Percentiles rank a stretch among this genome's conserved stretches.
Conservation (phyloP, 2,329 filamentous ascomycete species). For the Penicillium griseofulvum region DNA sequence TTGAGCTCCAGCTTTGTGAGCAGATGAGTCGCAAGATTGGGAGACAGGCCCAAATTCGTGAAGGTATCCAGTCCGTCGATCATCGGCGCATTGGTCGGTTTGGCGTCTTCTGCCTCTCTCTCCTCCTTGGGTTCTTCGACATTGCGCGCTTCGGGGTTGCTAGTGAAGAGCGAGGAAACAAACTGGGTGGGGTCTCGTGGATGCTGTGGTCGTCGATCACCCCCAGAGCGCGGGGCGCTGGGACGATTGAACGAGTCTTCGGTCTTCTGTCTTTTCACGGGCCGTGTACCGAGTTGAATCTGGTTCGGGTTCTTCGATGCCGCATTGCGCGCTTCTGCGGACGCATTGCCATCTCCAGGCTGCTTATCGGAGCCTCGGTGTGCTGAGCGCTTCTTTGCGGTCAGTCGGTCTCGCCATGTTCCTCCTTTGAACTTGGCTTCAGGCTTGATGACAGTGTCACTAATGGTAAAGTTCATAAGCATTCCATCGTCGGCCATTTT, state of each 20-base stretch:
- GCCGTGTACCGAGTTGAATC: conserved; percentile 33
- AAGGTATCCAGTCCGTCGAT: conserved; percentile 82
- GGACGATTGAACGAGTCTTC: conserved; percentile 29
- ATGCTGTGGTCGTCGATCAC: conserved; percentile 23
- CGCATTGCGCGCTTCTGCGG: conserved; percentile 10
- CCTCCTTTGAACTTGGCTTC: conserved; percentile 75
- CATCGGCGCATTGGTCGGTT: conserved; percentile 88
- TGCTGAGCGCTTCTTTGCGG: conserved; percentile 68
- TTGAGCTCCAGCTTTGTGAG: conserved; percentile 82
- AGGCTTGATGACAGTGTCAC: conserved; percentile 62
- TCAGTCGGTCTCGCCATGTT: conserved; percentile 85
- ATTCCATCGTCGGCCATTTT: conserved; percentile 92
- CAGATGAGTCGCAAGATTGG: conserved; percentile 76
- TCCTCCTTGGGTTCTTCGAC: conserved; percentile 39
- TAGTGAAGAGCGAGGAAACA: conserved; percentile 88
- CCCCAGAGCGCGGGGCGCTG: conserved; percentile 10
- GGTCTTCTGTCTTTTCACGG: conserved; percentile 43
- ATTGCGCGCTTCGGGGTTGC: conserved; percentile 73
- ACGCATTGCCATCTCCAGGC: conserved; percentile 5
- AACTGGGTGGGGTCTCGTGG: conserved; percentile 58
- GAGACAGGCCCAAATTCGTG: conserved; percentile 77
- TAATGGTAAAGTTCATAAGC: conserved; percentile 85
- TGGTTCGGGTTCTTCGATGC: conserved; percentile 35
- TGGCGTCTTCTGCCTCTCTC: conserved; percentile 47
- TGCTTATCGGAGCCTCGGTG: conserved; percentile 22